Evolutionary conservation across 2,329 filamentous ascomycete genomes (phyloP), one percentile per base, ranked within the genome.

Genomic region (Colletotrichum sp.): DNA sequence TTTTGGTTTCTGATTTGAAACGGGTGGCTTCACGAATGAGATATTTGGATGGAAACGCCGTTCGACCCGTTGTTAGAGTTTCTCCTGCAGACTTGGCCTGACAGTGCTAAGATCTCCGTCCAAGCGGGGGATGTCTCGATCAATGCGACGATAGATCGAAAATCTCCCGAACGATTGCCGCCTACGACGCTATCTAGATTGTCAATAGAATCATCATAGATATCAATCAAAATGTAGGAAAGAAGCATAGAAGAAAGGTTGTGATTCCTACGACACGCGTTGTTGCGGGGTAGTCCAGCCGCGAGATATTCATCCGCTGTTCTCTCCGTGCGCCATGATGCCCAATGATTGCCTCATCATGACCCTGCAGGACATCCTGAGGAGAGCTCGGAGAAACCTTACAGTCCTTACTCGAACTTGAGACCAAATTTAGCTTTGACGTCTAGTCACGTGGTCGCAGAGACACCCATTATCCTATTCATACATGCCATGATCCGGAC

Each of bases 361-460:
- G 34, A 30, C 13, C 12, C 36, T 76, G 70, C 70, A 69, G 74
- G 55, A 68, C 49, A 39, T 69, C 49, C 36, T 59, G 36, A 49
- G 44, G 12, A 65, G 21, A 60, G 59, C 57, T 65, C 30, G 32
- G 21, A 60, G 24, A 76, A 76, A 76, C 64, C 30, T 49, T 73
- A 44, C 24, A 76, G 73, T 73, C 64, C 30, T 49, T 73, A 44
- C 24, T 30, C 28, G 18, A 8, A 76, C 64, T 69, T 76, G 59
- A 69, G 74, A 73, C 74, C 36, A 69, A 18, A n/a, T 36, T 74
- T 74, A 69, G 74, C 74, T 76, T 74, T 74, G 70, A 62, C 49
- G 12, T 69, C 24, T 24, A 24, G 28, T 76, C 70, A 76, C 74
- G 74, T 74, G 74, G 34, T 49, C 5, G n/a, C 64, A 36, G 28